phyloP scores from a whole-genome alignment of 2,329 filamentous ascomycete genomes.

The Alternaria postmessia region DNA sequence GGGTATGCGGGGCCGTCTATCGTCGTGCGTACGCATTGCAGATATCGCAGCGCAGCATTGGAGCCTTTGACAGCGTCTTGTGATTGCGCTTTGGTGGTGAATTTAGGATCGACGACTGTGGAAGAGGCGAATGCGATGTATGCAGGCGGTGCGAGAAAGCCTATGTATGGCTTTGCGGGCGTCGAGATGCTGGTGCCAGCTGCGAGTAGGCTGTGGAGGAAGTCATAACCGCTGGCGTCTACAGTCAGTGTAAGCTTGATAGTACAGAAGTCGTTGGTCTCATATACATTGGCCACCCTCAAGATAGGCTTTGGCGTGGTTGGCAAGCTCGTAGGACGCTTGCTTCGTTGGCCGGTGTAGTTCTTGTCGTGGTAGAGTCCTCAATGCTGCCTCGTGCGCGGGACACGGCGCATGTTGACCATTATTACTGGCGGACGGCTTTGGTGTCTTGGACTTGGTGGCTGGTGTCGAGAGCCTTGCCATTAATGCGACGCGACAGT shows the following conservation, averaged over 20 bases:
- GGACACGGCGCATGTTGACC: constrained; percentile 6
- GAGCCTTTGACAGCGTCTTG: constrained; percentile 69
- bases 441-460: neutral
- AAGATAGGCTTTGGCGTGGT: constrained; percentile 49
- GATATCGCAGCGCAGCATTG: constrained; percentile 71
- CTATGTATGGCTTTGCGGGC: constrained; percentile 52
- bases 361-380: constrained; percentile 33
- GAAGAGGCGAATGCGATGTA: constrained; percentile 82
- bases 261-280: neutral
- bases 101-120: constrained; percentile 79
- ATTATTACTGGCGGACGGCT: neutral
- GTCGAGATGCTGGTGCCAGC: constrained; percentile 45
- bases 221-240: constrained; percentile 47
- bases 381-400: constrained; percentile 36
- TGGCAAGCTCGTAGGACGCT: constrained; percentile 46
- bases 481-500: constrained; percentile 6
- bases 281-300: constrained; percentile 44
- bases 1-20: constrained; percentile 72
- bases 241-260: constrained; percentile 9
- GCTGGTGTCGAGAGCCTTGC: constrained; percentile 9
- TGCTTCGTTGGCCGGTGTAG: constrained; percentile 43
- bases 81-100: constrained; percentile 76
- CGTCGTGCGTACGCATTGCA: constrained; percentile 71
- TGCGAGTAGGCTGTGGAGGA: constrained; percentile 46
- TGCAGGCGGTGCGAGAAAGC: constrained; percentile 72